These are phyloP conservation scores for Raffaelea arxii DNA, from an alignment of 2,329 filamentous ascomycete species.

Conservation along the genomic window DNA sequence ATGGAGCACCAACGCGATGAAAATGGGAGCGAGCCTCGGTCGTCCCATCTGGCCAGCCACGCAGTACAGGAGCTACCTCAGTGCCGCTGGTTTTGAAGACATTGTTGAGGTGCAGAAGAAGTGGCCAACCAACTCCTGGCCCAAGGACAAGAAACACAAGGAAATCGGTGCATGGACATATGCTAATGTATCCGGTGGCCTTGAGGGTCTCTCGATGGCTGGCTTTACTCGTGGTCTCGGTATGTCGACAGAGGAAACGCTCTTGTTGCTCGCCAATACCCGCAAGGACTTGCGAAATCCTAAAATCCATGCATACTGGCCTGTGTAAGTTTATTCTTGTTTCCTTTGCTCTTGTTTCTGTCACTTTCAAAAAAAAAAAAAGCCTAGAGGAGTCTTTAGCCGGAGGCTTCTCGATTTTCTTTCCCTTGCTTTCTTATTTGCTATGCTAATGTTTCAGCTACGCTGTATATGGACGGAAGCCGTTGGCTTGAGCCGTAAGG, in stretches of 20 bases:
- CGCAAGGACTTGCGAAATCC: slow-evolving; percentile 15
- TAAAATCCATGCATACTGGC: slow-evolving; percentile 18
- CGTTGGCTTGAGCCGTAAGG: background rate
- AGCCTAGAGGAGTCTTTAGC: too few species aligned
- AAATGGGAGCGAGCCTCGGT: slow-evolving; percentile 10
- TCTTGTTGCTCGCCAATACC: slow-evolving; percentile 12
- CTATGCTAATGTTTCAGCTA: background rate
- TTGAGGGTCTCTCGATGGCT: slow-evolving; percentile 20
- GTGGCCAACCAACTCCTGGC: slow-evolving; percentile 21
- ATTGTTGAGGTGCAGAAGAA: slow-evolving; percentile 16
- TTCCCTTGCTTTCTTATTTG: background rate
- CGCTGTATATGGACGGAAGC: background rate
- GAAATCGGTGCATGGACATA: slow-evolving; percentile 18
- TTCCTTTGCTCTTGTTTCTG: background rate
- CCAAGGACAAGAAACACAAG: slow-evolving; percentile 19
- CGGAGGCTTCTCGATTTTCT: too few species aligned
- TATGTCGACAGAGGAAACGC: slow-evolving; percentile 17
- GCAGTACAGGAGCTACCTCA: slow-evolving; percentile 15
- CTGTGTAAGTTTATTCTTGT: slow-evolving; percentile 11
- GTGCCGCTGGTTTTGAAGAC: slow-evolving; percentile 19
- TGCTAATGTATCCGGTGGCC: slow-evolving; percentile 17
- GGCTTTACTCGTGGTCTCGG: slow-evolving; percentile 19
- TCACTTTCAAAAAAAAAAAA: background rate
- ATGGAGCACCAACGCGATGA: slow-evolving; percentile 3
- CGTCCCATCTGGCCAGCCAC: slow-evolving; percentile 11